A percentile compares a stretch with the other conserved stretches of the same genome.
Conservation (phyloP, 2,329 filamentous ascomycete species). For the Penicillium sp. region DNA sequence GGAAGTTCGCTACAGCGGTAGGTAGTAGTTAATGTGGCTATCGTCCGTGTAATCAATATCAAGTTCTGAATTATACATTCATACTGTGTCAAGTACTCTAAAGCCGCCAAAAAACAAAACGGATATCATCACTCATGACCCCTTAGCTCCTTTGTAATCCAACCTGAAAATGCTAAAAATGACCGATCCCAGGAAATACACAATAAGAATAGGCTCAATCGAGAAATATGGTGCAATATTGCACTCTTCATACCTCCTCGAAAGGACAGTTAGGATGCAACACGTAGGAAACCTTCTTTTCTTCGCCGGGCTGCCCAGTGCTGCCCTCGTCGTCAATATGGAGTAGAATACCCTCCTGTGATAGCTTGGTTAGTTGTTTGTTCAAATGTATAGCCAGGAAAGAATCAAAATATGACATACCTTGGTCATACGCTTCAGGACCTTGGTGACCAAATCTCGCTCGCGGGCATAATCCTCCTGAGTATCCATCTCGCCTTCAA, state of each 20-base stretch:
- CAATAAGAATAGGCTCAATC: slow-evolving; percentile 3
- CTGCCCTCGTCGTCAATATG: slow-evolving; percentile 63
- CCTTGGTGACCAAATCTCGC: slow-evolving; percentile 72
- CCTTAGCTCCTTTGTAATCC: slow-evolving; percentile 24
- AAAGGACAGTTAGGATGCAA: slow-evolving; percentile 91
- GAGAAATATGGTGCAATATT: slow-evolving; percentile 9
- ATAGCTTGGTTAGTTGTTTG: slow-evolving; percentile 20
- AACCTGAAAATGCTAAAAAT: slow-evolving; percentile 25
- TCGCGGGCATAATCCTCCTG: slow-evolving; percentile 81
- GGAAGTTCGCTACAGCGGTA: no score
- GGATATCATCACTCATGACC: slow-evolving; percentile 36
- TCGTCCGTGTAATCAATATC: neutral
- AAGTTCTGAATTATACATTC: slow-evolving; percentile 7
- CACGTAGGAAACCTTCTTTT: slow-evolving; percentile 70
- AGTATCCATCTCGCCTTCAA: slow-evolving; percentile 75
- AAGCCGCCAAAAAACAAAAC: slow-evolving; percentile 13
- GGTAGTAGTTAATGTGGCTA: neutral
- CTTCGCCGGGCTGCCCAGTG: slow-evolving; percentile 40
- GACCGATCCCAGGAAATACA: slow-evolving; percentile 16
- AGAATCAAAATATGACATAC: slow-evolving; percentile 50
- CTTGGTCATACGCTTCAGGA: slow-evolving; percentile 95
- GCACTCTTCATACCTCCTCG: slow-evolving; percentile 60
- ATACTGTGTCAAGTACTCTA: slow-evolving; percentile 7
- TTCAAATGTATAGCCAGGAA: neutral
- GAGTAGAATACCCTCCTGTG: slow-evolving; percentile 59